Conservation (phyloP, 78 protist species). For the Bodo saltans region DNA sequence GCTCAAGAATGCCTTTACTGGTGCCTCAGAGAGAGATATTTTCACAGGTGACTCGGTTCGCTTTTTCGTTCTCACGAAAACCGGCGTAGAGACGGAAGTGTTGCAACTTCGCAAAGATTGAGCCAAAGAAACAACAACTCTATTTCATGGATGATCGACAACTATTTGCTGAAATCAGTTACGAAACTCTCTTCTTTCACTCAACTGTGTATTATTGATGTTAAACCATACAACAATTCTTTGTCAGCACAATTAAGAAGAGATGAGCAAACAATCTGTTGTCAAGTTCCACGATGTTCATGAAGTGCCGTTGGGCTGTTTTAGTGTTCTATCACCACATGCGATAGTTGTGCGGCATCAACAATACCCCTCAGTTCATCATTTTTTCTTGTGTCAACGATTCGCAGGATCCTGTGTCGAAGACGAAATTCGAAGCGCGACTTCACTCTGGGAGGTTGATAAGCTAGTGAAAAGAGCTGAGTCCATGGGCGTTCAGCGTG, state of each 20-base stretch:
- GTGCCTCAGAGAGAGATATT: constrained; percentile 97
- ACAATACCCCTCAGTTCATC: neutral
- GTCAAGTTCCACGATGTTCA: constrained; percentile 14
- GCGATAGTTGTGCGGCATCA: constrained; percentile 7
- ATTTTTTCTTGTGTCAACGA: constrained; percentile 13
- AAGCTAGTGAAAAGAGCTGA: neutral
- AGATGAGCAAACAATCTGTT: neutral
- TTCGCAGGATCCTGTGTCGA: constrained; percentile 13
- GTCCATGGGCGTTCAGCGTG: neutral
- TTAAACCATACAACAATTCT: no score
- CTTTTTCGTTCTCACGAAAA: constrained; percentile 60
- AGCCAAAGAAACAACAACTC: constrained; percentile 6
- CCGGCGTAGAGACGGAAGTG: constrained; percentile 39
- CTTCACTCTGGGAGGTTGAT: constrained; percentile 21
- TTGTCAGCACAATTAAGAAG: no score
- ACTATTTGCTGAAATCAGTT: no score
- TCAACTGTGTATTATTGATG: no score
- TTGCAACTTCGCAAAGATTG: constrained; percentile 25
- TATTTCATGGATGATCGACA: neutral
- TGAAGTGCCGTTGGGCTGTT: constrained; percentile 25
- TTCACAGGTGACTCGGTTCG: constrained; percentile 95
- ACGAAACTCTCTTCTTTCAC: no score
- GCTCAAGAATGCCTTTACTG: constrained; percentile 75
- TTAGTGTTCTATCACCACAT: constrained; percentile 12
- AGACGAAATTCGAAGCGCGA: neutral